These are phyloP conservation scores for Omphalotus olearius DNA, from an alignment of 1,284 basidiomycete species.

Conservation along the genomic window DNA sequence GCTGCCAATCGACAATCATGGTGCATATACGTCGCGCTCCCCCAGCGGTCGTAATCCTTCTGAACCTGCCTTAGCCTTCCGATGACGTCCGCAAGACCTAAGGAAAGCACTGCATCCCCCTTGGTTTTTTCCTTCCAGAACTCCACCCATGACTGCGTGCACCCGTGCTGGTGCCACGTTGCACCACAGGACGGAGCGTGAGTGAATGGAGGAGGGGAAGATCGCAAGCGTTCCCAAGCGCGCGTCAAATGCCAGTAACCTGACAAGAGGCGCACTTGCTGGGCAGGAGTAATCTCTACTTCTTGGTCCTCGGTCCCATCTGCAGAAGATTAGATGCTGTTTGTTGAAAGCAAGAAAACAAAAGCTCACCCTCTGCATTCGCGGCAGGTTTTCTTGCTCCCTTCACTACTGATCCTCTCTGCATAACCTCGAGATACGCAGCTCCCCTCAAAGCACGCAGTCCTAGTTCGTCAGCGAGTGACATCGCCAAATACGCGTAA, in stretches of 20 bases:
- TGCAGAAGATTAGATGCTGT: conserved; percentile 7
- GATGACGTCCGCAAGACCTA: conserved; percentile 57
- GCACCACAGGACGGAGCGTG: conserved; percentile 57
- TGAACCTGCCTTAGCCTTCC: conserved; percentile 55
- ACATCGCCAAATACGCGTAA: conserved; percentile 66
- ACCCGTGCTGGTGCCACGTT: conserved; percentile 66
- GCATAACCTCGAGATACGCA: conserved; percentile 68
- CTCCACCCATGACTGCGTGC: conserved; percentile 60
- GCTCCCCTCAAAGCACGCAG: conserved; percentile 51
- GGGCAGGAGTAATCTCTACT: conserved; percentile 45
- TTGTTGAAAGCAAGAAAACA: not conserved
- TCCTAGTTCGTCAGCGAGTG: conserved; percentile 60
- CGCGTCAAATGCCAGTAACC: conserved; percentile 62
- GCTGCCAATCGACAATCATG: conserved; percentile 59
- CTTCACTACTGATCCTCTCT: conserved; percentile 47
- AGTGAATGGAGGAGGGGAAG: conserved; percentile 49
- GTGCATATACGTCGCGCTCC: conserved; percentile 69
- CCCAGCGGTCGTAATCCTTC: conserved; percentile 63
- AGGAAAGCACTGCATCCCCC: conserved; percentile 49
- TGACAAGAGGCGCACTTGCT: conserved; percentile 58
- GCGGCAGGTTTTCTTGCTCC: conserved; percentile 7
- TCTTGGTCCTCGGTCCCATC: conserved; percentile 32
- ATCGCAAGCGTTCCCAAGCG: conserved; percentile 59
- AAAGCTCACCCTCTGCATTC: not conserved
- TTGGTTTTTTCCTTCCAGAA: conserved; percentile 69